Conservation (phyloP, 805 yeast species). For the Saturnispora quitensis region DNA sequence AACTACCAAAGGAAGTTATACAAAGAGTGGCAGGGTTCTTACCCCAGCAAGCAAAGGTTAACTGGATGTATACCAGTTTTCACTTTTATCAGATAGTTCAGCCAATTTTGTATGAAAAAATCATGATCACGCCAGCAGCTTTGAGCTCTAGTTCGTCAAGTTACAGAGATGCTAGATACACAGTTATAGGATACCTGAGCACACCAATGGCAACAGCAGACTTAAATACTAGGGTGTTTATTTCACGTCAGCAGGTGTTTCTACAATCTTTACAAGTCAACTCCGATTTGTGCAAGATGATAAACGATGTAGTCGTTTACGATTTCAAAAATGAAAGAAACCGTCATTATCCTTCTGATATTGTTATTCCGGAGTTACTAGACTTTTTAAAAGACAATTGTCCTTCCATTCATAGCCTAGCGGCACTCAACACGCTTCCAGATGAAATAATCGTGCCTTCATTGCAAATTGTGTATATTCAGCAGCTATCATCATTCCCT, state of each 20-base stretch:
- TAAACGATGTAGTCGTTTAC: constrained; percentile 30
- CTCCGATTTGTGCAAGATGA: constrained; percentile 24
- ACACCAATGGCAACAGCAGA: constrained; percentile 27
- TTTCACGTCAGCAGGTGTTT: constrained; percentile 34
- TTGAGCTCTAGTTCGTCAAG: constrained; percentile 21
- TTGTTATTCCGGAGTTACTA: constrained; percentile 4
- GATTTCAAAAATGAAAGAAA: constrained; percentile 20
- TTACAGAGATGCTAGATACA: constrained; percentile 28
- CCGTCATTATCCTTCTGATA: not conserved
- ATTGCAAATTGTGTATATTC: constrained; percentile 9
- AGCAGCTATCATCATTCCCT: constrained; percentile 5
- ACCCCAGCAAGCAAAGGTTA: constrained; percentile 33
- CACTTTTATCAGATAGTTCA: constrained; percentile 24
- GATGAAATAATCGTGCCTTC: constrained; percentile 1
- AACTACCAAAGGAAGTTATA: constrained; percentile 19
- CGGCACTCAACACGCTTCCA: not conserved
- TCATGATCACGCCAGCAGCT: constrained; percentile 31
- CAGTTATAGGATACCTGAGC: constrained; percentile 32
- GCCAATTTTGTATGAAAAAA: constrained; percentile 29
- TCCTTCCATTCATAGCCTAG: constrained; percentile 8
- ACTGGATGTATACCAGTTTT: constrained; percentile 27
- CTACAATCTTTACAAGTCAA: constrained; percentile 30
- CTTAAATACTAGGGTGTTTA: constrained; percentile 30
- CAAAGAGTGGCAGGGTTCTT: constrained; percentile 21
- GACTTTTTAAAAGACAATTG: constrained; percentile 9